Evolutionary conservation across 2,329 filamentous ascomycete genomes (phyloP).

Genomic region (Pseudogymnoascus sp.): DNA sequence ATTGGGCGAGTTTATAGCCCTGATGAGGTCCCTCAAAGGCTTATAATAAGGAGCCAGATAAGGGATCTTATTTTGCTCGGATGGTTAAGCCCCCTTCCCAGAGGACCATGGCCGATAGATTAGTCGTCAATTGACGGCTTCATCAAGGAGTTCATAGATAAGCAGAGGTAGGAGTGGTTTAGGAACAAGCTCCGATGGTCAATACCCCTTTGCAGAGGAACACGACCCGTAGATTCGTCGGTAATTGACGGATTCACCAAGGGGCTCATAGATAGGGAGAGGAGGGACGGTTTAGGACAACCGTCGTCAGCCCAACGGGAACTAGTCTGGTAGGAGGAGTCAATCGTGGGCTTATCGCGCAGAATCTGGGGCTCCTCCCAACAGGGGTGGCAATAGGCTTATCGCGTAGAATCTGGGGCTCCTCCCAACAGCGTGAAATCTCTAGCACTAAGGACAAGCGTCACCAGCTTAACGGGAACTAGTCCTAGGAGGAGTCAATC

Average conservation of each 20-base stretch:
- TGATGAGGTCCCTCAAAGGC: background rate
- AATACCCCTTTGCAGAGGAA: background rate
- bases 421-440: background rate
- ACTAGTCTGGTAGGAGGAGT: background rate
- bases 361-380: background rate
- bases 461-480: background rate
- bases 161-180: background rate
- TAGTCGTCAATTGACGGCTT: background rate
- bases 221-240: background rate
- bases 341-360: background rate
- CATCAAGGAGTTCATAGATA: background rate
- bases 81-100: background rate
- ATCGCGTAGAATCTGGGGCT: background rate
- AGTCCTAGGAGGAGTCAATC: background rate
- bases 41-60: background rate
- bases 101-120: background rate
- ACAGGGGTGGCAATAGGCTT: background rate
- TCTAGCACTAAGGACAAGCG: background rate
- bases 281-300: background rate
- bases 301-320: background rate
- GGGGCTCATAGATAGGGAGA: background rate
- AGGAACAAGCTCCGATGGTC: background rate
- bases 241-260: background rate
- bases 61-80: background rate
- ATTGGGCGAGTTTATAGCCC: background rate